A percentile compares a stretch with the other conserved stretches of the same genome.
phyloP scores from a whole-genome alignment of 208 protist species.

The Crithidia acanthocephali region DNA sequence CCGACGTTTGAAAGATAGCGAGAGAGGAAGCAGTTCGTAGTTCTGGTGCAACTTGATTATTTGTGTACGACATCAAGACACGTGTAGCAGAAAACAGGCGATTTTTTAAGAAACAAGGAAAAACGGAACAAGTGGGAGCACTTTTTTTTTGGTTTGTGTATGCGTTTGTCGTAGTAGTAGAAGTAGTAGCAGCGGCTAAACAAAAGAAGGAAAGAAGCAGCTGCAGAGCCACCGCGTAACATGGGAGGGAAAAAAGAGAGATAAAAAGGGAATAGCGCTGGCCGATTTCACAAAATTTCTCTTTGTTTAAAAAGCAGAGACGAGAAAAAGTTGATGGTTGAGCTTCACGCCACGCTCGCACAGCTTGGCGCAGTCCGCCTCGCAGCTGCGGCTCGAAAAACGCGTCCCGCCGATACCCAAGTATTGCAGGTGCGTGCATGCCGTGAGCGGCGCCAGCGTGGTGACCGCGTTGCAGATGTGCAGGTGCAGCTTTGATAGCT shows the following conservation, averaged over 20 bases:
- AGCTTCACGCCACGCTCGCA: conserved; percentile 31
- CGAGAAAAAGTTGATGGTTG: conserved; percentile 28
- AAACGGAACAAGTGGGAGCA: too few species aligned
- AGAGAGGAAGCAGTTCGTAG: too few species aligned
- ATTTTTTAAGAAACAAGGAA: too few species aligned
- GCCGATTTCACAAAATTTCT: not conserved
- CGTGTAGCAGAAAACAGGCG: too few species aligned
- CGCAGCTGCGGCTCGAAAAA: conserved; percentile 13
- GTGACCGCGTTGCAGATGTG: conserved; percentile 29
- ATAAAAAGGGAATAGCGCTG: not conserved
- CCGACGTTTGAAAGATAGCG: too few species aligned
- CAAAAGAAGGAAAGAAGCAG: too few species aligned
- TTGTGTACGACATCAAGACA: too few species aligned
- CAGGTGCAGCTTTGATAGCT: conserved; percentile 26
- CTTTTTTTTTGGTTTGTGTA: too few species aligned
- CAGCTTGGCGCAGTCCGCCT: conserved; percentile 14
- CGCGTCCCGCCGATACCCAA: conserved; percentile 35
- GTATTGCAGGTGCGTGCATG: conserved; percentile 19
- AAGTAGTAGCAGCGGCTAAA: too few species aligned
- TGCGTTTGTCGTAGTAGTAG: too few species aligned
- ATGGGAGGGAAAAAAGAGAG: not conserved
- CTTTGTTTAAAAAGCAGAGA: conserved; percentile 28
- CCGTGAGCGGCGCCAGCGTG: conserved; percentile 16
- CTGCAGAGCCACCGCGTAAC: not conserved
- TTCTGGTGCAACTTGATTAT: too few species aligned